A percentile compares a stretch with the other conserved stretches of the same genome.
Evolutionary conservation across 805 yeast genomes (phyloP).

Genomic region (Soucietia sequanensis): DNA sequence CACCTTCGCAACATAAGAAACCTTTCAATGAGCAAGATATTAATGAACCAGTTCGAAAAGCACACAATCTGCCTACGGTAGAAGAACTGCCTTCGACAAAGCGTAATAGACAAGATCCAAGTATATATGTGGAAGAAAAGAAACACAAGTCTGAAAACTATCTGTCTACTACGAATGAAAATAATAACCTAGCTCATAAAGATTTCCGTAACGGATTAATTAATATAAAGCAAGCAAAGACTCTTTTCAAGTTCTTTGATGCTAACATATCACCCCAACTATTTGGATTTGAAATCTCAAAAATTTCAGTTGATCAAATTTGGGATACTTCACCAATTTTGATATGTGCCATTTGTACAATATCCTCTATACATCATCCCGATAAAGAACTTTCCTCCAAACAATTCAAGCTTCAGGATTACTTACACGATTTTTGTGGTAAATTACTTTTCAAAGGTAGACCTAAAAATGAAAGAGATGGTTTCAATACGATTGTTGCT

Average conservation of each 20-base stretch:
- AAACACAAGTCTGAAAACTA: neutral
- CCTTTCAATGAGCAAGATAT: too few relatives aligned
- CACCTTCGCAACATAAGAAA: too few relatives aligned
- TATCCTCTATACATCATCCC: conserved; percentile 63
- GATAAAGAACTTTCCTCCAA: conserved; percentile 25
- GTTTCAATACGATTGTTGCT: conserved; percentile 61
- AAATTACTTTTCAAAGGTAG: conserved; percentile 33
- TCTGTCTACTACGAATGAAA: neutral
- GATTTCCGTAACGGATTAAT: conserved; percentile 41
- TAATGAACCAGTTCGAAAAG: too few relatives aligned
- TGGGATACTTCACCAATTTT: conserved; percentile 59
- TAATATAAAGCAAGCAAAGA: conserved; percentile 41
- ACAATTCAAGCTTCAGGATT: conserved; percentile 24
- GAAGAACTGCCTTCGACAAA: neutral
- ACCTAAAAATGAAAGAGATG: conserved; percentile 45
- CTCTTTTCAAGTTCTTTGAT: conserved; percentile 51
- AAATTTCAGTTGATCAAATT: conserved; percentile 45
- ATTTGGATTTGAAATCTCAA: conserved; percentile 61
- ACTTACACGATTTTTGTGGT: conserved; percentile 35
- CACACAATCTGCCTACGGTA: too few relatives aligned
- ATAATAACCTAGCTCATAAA: too few relatives aligned
- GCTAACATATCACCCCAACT: conserved; percentile 58
- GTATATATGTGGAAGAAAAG: neutral
- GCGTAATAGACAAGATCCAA: neutral
- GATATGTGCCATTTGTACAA: conserved; percentile 58